A percentile compares a stretch with the other conserved stretches of the same genome.
Evolutionary conservation across 176 grass and related monocot species (phyloP).

Genomic region (Elaeis guineensis): DNA sequence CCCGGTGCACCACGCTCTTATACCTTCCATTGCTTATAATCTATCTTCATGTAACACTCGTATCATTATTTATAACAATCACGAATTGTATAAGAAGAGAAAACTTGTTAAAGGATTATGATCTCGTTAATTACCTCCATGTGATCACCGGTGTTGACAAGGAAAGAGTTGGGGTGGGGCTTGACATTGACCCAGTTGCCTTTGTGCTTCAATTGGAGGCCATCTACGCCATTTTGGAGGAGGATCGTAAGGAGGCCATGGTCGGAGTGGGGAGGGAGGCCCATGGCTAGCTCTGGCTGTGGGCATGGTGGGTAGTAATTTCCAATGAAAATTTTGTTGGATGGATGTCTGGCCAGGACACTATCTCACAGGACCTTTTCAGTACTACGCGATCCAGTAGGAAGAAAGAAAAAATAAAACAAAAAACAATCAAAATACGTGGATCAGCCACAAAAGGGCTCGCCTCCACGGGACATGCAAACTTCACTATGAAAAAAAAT

Average conservation of each 20-base stretch:
- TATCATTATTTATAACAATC: too few relatives aligned
- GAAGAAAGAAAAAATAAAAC: too few relatives aligned
- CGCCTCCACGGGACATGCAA: too few relatives aligned
- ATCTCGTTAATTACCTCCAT: slow-evolving; percentile 41
- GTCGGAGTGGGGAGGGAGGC: slow-evolving; percentile 58
- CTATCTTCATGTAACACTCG: too few relatives aligned
- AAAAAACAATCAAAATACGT: too few relatives aligned
- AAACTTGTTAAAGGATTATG: too few relatives aligned
- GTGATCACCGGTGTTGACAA: slow-evolving; percentile 74
- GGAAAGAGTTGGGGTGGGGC: slow-evolving; percentile 48
- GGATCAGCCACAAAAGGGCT: too few relatives aligned
- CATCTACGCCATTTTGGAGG: slow-evolving; percentile 61
- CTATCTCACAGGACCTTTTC: too few relatives aligned
- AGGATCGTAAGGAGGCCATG: slow-evolving; percentile 64
- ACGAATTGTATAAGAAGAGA: too few relatives aligned
- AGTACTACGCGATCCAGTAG: too few relatives aligned
- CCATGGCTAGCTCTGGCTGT: slow-evolving; percentile 15
- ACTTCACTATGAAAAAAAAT: too few relatives aligned
- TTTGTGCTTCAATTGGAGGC: slow-evolving; percentile 52
- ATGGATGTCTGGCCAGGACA: too few relatives aligned
- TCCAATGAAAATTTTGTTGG: slow-evolving; percentile 41
- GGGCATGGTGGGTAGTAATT: slow-evolving; percentile 48
- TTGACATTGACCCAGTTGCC: slow-evolving; percentile 45
- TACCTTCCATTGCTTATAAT: slow-evolving; percentile 73
- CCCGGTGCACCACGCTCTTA: slow-evolving; percentile 52